Evolutionary conservation across 2,329 filamentous ascomycete genomes (phyloP).

Genomic region (Phaeosphaeriaceae sp.): DNA sequence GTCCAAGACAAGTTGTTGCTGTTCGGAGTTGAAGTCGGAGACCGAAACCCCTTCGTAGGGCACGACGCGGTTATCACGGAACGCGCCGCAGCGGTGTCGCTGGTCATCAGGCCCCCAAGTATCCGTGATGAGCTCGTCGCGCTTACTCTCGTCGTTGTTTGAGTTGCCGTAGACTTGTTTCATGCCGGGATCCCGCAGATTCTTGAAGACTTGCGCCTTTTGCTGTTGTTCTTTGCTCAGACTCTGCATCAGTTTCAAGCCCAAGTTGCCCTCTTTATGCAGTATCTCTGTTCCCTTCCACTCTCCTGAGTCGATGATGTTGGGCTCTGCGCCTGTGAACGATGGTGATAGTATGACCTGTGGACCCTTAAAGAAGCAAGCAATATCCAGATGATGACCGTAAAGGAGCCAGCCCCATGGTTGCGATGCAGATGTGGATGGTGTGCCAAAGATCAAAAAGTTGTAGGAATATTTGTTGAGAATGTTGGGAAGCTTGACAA

Average conservation of each 20-base stretch:
- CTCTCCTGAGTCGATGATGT: constrained; percentile 71
- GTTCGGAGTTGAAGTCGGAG: constrained; percentile 54
- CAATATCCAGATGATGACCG: constrained; percentile 79
- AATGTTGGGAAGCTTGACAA: constrained; percentile 66
- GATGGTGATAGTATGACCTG: constrained; percentile 76
- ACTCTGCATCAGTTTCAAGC: constrained; percentile 73
- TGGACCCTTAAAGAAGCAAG: constrained; percentile 68
- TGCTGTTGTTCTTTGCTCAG: constrained; percentile 57
- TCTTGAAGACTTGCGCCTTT: constrained; percentile 63
- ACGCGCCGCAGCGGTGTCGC: constrained; percentile 78
- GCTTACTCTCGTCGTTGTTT: constrained; percentile 30
- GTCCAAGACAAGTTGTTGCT: constrained; percentile 62
- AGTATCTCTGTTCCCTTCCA: constrained; percentile 71
- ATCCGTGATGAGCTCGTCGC: constrained; percentile 55
- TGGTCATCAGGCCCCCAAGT: constrained; percentile 85
- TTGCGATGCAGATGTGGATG: constrained; percentile 55
- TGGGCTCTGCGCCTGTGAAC: constrained; percentile 83
- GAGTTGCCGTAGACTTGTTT: constrained; percentile 50
- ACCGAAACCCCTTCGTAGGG: constrained; percentile 73
- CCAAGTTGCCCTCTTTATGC: constrained; percentile 68
- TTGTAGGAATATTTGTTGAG: constrained; percentile 82
- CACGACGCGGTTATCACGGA: constrained; percentile 77
- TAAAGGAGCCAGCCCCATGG: constrained; percentile 80
- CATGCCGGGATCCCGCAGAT: constrained; percentile 71
- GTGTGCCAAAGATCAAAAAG: constrained; percentile 72